Percentiles rank a stretch among this genome's conserved stretches.
These are phyloP conservation scores for Psophocarpus tetragonolobus DNA, from an alignment of 306 rosid species.

Conservation along the genomic window DNA sequence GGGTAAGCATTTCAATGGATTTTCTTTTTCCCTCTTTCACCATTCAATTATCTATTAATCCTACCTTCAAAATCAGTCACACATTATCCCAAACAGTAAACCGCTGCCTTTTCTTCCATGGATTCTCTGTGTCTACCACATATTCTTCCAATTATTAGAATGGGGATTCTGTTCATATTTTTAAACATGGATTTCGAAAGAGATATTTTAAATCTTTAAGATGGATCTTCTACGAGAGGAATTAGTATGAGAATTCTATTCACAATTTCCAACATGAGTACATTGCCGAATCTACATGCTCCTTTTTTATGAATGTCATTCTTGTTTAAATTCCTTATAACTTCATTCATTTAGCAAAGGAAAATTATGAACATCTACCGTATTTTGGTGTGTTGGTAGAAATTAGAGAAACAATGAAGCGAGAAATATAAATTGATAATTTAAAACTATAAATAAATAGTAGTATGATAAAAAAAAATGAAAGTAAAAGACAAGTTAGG, in stretches of 20 bases:
- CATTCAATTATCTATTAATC: background rate
- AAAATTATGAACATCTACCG: background rate
- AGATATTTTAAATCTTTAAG: background rate
- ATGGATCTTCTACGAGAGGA: background rate
- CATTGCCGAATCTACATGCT: background rate
- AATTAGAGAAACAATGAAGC: background rate
- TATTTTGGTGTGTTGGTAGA: background rate
- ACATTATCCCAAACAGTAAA: conserved; percentile 33
- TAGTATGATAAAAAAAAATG: too few species aligned
- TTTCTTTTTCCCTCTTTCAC: too few species aligned
- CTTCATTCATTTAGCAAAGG: background rate
- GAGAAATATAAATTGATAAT: too few species aligned
- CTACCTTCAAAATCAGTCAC: background rate
- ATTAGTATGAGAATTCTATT: background rate
- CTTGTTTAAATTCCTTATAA: background rate
- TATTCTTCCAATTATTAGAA: background rate
- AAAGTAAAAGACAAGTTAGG: too few species aligned
- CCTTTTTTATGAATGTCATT: background rate
- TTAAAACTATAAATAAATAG: too few species aligned
- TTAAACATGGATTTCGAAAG: background rate
- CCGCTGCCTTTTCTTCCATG: background rate
- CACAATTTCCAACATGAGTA: background rate
- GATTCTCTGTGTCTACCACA: too few species aligned
- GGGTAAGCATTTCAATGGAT: conserved; percentile 51
- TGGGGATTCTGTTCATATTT: background rate